Evolutionary conservation across 768 basidiomycete genomes (phyloP).

Genomic region (Boletus coccyginus): DNA sequence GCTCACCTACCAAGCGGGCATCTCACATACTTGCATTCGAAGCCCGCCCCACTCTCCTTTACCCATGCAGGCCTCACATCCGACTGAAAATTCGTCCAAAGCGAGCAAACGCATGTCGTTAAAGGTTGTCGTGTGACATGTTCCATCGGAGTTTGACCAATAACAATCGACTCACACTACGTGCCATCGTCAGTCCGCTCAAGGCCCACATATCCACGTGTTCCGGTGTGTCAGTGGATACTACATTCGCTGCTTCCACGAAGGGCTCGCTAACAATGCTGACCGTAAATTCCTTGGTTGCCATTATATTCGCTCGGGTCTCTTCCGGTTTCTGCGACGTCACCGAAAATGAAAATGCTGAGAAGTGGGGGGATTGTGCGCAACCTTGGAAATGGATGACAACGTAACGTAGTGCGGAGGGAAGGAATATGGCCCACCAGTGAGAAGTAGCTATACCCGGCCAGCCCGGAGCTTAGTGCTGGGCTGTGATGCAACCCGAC

Average conservation of each 20-base stretch:
- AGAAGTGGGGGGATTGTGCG: slow-evolving; percentile 66
- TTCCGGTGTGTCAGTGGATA: slow-evolving; percentile 54
- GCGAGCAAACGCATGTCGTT: slow-evolving; percentile 9
- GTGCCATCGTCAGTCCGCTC: slow-evolving; percentile 53
- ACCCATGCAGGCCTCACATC: slow-evolving; percentile 52
- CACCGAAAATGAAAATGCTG: slow-evolving; percentile 55
- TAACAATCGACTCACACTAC: slow-evolving; percentile 44
- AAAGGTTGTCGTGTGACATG: slow-evolving; percentile 10
- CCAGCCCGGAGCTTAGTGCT: slow-evolving; percentile 7
- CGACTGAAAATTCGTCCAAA: slow-evolving; percentile 32
- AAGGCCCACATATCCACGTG: slow-evolving; percentile 57
- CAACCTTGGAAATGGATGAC: slow-evolving; percentile 34
- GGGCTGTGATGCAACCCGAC: neutral
- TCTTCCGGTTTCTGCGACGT: slow-evolving; percentile 50
- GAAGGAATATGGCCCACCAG: slow-evolving; percentile 38
- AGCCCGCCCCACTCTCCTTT: slow-evolving; percentile 53
- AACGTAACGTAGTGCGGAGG: slow-evolving; percentile 12
- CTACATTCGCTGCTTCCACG: slow-evolving; percentile 53
- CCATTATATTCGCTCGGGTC: slow-evolving; percentile 61
- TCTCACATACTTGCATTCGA: slow-evolving; percentile 59
- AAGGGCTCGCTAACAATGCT: slow-evolving; percentile 71
- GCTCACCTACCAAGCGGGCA: neutral
- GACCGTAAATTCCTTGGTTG: slow-evolving; percentile 66
- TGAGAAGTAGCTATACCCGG: slow-evolving; percentile 53
- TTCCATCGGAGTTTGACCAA: slow-evolving; percentile 2